Evolutionary conservation across 2,329 filamentous ascomycete genomes (phyloP).

Genomic region (Sclerotinia sclerotiorum): DNA sequence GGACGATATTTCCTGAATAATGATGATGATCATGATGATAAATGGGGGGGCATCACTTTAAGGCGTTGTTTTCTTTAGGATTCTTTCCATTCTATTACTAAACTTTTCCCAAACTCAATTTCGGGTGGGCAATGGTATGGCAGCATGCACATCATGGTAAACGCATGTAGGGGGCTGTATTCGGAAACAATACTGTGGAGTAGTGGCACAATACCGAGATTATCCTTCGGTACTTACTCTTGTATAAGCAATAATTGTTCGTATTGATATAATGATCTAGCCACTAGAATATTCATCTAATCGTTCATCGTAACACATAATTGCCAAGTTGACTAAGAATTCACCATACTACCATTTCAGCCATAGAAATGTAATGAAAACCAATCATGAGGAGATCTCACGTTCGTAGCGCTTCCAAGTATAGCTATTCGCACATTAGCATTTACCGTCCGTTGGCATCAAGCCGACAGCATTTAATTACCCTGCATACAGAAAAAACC

Average conservation of each 20-base stretch:
- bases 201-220: neutral
- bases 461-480: neutral
- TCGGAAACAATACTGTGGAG: conserved; percentile 13
- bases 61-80: neutral
- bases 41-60: conserved; percentile 40
- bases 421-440: neutral
- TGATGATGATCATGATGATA: conserved; percentile 44
- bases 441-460: too few species aligned
- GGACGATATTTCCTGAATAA: conserved; percentile 15
- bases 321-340: neutral
- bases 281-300: neutral
- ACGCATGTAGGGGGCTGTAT: neutral
- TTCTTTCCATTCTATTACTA: conserved; percentile 14
- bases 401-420: neutral
- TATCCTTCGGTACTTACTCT: neutral
- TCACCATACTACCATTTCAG: neutral
- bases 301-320: neutral
- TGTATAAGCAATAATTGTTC: neutral
- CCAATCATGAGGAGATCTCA: neutral
- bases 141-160: conserved; percentile 9
- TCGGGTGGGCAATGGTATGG: conserved; percentile 6
- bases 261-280: neutral
- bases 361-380: neutral
- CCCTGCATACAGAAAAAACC: neutral
- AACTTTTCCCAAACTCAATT: neutral